Percentiles rank a stretch among this genome's conserved stretches.
These are phyloP conservation scores for Xylaria grammica DNA, from an alignment of 495 filamentous ascomycete genomes.

Conservation along the genomic window DNA sequence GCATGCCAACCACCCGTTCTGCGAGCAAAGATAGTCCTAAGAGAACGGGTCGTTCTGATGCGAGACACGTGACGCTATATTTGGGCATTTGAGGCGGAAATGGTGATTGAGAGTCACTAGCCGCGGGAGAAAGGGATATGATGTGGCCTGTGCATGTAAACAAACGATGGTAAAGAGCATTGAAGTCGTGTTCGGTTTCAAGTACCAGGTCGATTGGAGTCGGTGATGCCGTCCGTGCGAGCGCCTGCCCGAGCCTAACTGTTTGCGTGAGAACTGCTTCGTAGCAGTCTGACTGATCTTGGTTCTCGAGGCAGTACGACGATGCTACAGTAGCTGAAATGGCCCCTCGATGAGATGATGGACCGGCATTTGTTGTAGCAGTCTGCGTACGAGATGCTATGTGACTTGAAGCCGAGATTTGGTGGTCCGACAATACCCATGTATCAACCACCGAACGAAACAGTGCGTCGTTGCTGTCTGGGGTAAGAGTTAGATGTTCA, in stretches of 20 bases:
- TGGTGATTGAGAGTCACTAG: not conserved
- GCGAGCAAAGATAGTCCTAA: conserved; percentile 10
- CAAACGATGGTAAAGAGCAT: not conserved
- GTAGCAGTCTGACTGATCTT: not conserved
- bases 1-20: conserved; percentile 16
- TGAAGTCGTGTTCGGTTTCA: conserved; percentile 15
- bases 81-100: not conserved
- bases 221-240: conserved; percentile 4
- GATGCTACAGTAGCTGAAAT: too few species aligned
- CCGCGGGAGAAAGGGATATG: not conserved
- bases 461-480: too few species aligned
- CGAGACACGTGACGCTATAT: not conserved
- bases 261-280: not conserved
- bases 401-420: too few species aligned
- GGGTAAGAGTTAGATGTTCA: not conserved
- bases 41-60: conserved; percentile 12
- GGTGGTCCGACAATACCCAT: too few species aligned
- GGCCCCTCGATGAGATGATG: not conserved
- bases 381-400: too few species aligned
- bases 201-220: conserved; percentile 17
- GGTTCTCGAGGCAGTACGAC: not conserved
- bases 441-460: too few species aligned
- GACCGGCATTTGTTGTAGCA: not conserved
- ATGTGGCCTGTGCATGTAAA: conserved; percentile 2
- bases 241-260: conserved; percentile 28